Conservation (phyloP, 1,284 basidiomycete genomes). For the Apiotrichum gamsii region DNA sequence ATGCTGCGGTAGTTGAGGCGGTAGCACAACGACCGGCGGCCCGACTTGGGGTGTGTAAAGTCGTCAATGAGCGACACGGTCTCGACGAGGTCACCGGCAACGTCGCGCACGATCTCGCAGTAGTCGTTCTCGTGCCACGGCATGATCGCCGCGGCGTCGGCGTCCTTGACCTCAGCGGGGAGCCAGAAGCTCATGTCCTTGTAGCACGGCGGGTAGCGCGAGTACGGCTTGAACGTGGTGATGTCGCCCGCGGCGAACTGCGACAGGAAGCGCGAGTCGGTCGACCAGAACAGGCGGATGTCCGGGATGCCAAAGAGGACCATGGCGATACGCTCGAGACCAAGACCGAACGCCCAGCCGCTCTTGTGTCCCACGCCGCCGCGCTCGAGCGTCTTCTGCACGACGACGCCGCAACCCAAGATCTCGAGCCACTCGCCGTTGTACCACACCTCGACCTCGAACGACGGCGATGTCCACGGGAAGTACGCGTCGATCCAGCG, state of each 20-base stretch:
- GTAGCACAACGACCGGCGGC: conserved; percentile 74
- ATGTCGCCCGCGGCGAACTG: conserved; percentile 79
- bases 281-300: conserved; percentile 98
- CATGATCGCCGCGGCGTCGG: conserved; percentile 7
- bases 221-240: conserved; percentile 76
- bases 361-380: conserved; percentile 75
- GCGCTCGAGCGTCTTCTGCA: conserved; percentile 78
- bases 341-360: conserved; percentile 98
- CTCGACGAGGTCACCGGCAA: conserved; percentile 86
- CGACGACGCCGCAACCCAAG: conserved; percentile 86
- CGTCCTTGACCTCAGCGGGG: conserved; percentile 41
- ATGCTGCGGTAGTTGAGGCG: conserved; percentile 93
- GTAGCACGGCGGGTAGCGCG: conserved; percentile 79
- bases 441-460: conserved; percentile 96
- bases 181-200: conserved; percentile 93
- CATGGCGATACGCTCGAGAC: conserved; percentile 97
- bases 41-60: conserved; percentile 86
- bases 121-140: conserved; percentile 90
- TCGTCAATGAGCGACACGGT: conserved; percentile 84
- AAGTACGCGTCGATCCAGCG: conserved; percentile 98
- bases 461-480: conserved; percentile 95
- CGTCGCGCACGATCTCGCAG: conserved; percentile 87
- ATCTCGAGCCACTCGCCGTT: conserved; percentile 97
- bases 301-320: conserved; percentile 95
- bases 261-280: conserved; percentile 75